phyloP scores from a whole-genome alignment of 257 asterid species.

The Solanum medicagineum region DNA sequence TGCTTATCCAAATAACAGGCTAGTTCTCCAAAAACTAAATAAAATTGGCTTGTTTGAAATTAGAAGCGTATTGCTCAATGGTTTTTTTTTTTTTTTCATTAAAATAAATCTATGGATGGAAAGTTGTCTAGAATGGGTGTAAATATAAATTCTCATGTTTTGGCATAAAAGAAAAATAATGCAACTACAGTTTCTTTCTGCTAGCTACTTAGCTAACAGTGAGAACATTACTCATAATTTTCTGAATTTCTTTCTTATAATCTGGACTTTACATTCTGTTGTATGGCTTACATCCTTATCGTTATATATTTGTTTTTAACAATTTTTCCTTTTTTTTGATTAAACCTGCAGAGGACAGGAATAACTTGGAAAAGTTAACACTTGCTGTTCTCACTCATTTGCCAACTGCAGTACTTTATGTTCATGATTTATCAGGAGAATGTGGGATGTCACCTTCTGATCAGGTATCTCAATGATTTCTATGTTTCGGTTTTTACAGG shows the following conservation, averaged over 20 bases:
- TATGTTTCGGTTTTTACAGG: neutral
- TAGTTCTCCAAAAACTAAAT: neutral
- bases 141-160: neutral
- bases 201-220: neutral
- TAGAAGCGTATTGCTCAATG: neutral
- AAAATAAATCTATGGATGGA: neutral
- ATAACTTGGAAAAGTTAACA: constrained; percentile 91
- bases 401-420: constrained; percentile 94
- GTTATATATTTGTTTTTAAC: neutral
- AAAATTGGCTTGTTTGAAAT: neutral
- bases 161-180: neutral
- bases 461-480: constrained; percentile 44
- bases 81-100: neutral
- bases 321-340: neutral
- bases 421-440: constrained; percentile 92
- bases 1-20: neutral
- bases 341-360: constrained; percentile 77
- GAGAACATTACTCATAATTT: neutral
- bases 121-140: neutral
- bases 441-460: constrained; percentile 95
- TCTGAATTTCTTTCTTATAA: neutral
- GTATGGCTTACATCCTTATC: neutral
- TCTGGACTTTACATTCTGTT: neutral
- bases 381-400: constrained; percentile 91
- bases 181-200: neutral